Percentiles rank a stretch among this genome's conserved stretches.
These are phyloP conservation scores for Hanseniaspora uvarum DNA, from an alignment of 1,139 yeast species.

Conservation along the genomic window DNA sequence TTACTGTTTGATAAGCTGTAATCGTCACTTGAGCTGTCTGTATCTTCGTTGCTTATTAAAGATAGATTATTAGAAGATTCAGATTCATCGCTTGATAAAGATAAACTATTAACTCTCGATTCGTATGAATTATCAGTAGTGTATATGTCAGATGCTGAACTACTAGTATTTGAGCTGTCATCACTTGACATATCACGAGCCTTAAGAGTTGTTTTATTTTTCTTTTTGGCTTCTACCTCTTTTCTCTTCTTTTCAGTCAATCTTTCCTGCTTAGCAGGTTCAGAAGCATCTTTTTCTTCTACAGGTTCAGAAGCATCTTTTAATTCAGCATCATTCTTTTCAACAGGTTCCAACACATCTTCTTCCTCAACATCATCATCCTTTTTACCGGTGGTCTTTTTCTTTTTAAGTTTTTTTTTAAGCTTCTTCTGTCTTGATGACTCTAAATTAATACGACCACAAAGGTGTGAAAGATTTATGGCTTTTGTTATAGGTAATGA, in stretches of 20 bases:
- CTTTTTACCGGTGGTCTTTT: not conserved
- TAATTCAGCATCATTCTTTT: too few species aligned
- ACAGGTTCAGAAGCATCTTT: too few species aligned
- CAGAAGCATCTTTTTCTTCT: not conserved
- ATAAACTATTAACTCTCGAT: not conserved
- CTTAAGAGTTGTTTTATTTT: not conserved
- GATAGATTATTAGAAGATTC: not conserved
- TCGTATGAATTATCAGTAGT: not conserved
- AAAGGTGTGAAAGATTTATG: conserved; percentile 14
- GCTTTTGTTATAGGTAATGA: conserved; percentile 14
- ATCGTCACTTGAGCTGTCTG: not conserved
- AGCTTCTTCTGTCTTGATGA: conserved; percentile 1
- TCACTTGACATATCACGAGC: not conserved
- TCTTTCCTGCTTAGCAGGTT: not conserved
- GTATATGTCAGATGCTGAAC: not conserved
- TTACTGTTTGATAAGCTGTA: not conserved
- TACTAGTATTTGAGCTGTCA: not conserved
- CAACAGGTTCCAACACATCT: too few species aligned
- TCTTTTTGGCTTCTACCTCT: conserved; percentile 1
- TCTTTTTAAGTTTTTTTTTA: conserved; percentile 13
- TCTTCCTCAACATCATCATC: not conserved
- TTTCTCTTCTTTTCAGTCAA: not conserved
- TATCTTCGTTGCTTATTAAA: not conserved
- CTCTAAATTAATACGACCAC: conserved; percentile 10
- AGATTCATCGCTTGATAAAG: not conserved